Evolutionary conservation across 140 eudicot genomes (phyloP), one percentile per base, ranked within the genome.

Genomic region (Ambrosia hybrid): DNA sequence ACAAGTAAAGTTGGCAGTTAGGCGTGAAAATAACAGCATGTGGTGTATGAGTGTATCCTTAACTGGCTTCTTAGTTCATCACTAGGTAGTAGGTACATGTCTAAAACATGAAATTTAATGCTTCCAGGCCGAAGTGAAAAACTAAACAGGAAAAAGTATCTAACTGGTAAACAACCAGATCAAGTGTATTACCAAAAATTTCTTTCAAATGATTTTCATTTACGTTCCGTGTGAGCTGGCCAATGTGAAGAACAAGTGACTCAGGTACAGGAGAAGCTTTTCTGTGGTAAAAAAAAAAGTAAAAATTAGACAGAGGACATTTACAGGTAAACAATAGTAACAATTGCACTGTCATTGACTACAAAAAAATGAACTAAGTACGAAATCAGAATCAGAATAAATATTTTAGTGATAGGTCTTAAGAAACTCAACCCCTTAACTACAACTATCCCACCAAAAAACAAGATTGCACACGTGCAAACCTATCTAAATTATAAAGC

Each of bases 161-260:
- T n/a, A 59, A 59, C 36, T 33, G 57, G 53, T 21, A 64, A 52
- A 55, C 57, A 58, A 58, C 55, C 30, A 61, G 10, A 34, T 30
- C 45, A 57, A 8, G 61, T 51, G 12, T 52, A 57, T 73, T 84
- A 93, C 99, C 89, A 65, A 93, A 93, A 70, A 93, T 93, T 81
- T 93, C 99, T 80, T 82, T 86, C 79, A 93, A 73, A 75, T 93
- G 99, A 72, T 87, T 87, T 74, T 93, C 99, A 63, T 90, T 93
- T 61, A 93, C 99, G 65, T 90, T 93, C 81, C 99, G 79, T 34
- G 91, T 93, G 69, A 93, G 97, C 82, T 88, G 95, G 58, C 88
- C 93, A 68, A 93, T 71, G 88, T 88, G 88, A 77, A 93, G 94
- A 78, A 85, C 96, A 78, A 85, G 96, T 0, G 99, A 90, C 77